Conservation (phyloP, 1,139 yeast species). For the Candida glucosophila region DNA sequence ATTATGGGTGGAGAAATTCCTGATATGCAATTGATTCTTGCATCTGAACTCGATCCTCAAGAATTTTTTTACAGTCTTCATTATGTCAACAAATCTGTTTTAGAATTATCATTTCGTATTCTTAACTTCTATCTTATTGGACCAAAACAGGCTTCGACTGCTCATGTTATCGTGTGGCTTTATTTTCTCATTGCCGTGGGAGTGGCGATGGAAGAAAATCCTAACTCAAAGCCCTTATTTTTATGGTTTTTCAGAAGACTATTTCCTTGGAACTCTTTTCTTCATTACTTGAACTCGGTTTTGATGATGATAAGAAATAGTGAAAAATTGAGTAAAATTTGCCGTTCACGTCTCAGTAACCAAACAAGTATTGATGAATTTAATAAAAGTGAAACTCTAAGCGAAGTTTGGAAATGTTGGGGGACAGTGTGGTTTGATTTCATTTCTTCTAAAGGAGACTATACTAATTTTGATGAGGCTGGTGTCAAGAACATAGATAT, state of each 20-base stretch:
- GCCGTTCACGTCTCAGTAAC: constrained; percentile 25
- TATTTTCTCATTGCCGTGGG: constrained; percentile 60
- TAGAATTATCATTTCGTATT: constrained; percentile 60
- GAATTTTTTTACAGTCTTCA: constrained; percentile 56
- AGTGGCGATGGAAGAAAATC: constrained; percentile 41
- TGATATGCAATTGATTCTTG: constrained; percentile 26
- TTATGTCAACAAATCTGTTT: constrained; percentile 52
- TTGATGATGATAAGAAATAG: constrained; percentile 24
- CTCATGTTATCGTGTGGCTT: constrained; percentile 65
- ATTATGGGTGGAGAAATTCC: constrained; percentile 9
- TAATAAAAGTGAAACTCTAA: constrained; percentile 50
- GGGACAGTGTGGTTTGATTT: constrained; percentile 75
- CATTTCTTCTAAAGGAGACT: constrained; percentile 41
- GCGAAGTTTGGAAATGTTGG: constrained; percentile 82
- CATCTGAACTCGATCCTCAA: constrained; percentile 35
- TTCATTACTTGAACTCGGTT: constrained; percentile 52
- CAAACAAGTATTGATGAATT: constrained; percentile 28
- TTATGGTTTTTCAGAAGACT: constrained; percentile 45
- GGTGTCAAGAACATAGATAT: constrained; percentile 49
- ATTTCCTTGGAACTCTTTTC: constrained; percentile 61
- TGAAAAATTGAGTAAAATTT: constrained; percentile 15
- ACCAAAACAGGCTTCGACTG: constrained; percentile 60
- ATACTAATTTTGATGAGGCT: constrained; percentile 41
- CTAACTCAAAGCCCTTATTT: constrained; percentile 41
- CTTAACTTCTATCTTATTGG: constrained; percentile 58